Evolutionary conservation across 352 stramenopile genomes (phyloP).

Genomic region (Pythium graminicola): DNA sequence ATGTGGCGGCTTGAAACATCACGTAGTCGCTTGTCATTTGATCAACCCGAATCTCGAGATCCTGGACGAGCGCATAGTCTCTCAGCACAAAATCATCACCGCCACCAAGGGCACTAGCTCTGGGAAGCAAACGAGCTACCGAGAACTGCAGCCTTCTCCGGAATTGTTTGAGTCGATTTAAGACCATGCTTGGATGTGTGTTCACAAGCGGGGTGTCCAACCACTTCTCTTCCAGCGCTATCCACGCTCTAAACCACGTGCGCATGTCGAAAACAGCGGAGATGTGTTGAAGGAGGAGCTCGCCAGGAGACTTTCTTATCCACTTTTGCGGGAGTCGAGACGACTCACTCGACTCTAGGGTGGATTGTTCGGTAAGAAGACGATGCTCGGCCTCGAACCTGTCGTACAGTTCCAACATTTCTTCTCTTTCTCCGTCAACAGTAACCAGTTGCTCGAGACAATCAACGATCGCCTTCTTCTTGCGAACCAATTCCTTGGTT

Average conservation of each 20-base stretch:
- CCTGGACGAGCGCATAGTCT: conserved; percentile 30
- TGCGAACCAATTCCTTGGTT: conserved; percentile 9
- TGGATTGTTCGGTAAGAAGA: conserved; percentile 3
- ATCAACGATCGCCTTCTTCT: conserved; percentile 28
- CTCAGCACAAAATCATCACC: conserved; percentile 1
- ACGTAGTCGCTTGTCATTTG: conserved; percentile 34
- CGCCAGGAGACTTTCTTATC: conserved; percentile 25
- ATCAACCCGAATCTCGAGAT: conserved; percentile 38
- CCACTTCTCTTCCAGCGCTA: conserved; percentile 42
- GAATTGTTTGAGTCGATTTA: conserved; percentile 56
- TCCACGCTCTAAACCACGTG: conserved; percentile 51
- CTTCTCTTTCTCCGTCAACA: conserved; percentile 38
- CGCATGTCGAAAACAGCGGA: conserved; percentile 49
- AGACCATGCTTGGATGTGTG: conserved; percentile 41
- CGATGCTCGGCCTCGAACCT: conserved; percentile 47
- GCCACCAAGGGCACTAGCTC: background rate
- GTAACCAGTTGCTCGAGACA: conserved; percentile 45
- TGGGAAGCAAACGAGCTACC: conserved; percentile 24
- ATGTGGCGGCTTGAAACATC: conserved; percentile 44
- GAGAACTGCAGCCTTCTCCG: conserved; percentile 38
- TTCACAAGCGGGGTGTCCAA: conserved; percentile 26
- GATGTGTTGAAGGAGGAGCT: conserved; percentile 45
- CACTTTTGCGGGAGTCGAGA: background rate
- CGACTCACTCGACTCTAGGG: conserved; percentile 4
- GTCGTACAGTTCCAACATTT: conserved; percentile 32